Base-by-base conservation (phyloP, 805 yeast species). In the Ogataea ramenticola region DNA sequence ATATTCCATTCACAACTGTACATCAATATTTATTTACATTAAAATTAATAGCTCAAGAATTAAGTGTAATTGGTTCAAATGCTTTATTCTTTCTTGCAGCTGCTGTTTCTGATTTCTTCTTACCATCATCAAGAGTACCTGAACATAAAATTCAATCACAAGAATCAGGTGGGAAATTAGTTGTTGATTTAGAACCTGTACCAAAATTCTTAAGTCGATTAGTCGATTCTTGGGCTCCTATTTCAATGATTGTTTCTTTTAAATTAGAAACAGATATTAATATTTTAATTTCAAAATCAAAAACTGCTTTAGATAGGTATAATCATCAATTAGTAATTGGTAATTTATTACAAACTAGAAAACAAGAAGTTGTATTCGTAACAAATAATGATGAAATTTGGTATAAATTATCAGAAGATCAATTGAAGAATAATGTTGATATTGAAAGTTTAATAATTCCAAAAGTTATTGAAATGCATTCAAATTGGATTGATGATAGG, bases 281-380 rank as follows among this genome's bases (percentile, higher is more conserved):
- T 9, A 77, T 93, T 21, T 67, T 93, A 49, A 72, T 89, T 39
- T 69, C 73, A 45, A 93, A 93, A 65, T 86, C 96, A 11, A 68
- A 70, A 41, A 79, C 75, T 46, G 97, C 99, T 0, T 71, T 93
- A 46, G 77, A 77, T 24, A 72, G 96, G 46, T 93, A 93, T 62
- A 84, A 80, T 48, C 99, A 93, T 64, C 97, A 91, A 62, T 67
- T 93, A 43, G 99, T 93, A 12, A 89, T 93, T 60, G 99, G 99
- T 3, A 93, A 93, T 57, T 66, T 93, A 50, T 67, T 93, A 49
- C 96, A 90, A 58, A 83, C 95, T 0, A 78, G 99, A 57, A 91
- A 89, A 62, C 68, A 70, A 44, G 90, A 89, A 58, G 96, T 93
- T 34, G 89, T 87, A 2, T 86, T 93, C 60, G 96, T 93, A 3